A percentile compares a stretch with the other conserved stretches of the same genome.
phyloP scores from a whole-genome alignment of 2,329 filamentous ascomycete species.

The Fusarium humuli region DNA sequence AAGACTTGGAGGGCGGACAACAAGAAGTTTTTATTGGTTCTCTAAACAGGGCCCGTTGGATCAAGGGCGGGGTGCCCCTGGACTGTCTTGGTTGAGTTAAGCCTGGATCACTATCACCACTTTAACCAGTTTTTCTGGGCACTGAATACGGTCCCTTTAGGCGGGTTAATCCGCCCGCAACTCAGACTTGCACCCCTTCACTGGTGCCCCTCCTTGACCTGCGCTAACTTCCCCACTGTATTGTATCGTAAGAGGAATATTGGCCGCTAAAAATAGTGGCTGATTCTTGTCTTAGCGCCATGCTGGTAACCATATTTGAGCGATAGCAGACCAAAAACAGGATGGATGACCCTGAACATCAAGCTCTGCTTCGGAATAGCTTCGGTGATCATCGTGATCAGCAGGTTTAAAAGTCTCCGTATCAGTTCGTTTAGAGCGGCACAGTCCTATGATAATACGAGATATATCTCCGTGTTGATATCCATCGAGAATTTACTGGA shows the following conservation, averaged over 20 bases:
- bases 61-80: constrained; percentile 43
- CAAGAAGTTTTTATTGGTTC: constrained; percentile 25
- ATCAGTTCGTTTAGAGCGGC: neutral
- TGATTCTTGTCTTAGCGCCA: constrained; percentile 12
- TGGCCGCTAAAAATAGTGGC: constrained; percentile 32
- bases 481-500: neutral
- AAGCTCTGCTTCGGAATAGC: constrained; percentile 8
- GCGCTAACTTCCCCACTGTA: constrained; percentile 16
- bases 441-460: neutral
- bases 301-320: neutral
- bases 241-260: neutral
- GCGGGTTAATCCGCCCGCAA: constrained; percentile 25
- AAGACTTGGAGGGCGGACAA: constrained; percentile 29
- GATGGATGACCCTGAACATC: neutral
- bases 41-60: constrained; percentile 32
- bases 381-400: neutral
- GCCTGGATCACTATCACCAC: constrained; percentile 26
- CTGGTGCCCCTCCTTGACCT: constrained; percentile 19
- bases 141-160: constrained; percentile 21
- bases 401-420: neutral
- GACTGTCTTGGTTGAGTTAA: constrained; percentile 28
- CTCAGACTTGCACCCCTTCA: constrained; percentile 5
- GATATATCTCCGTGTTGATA: neutral
- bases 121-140: constrained; percentile 24
- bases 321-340: neutral